These are phyloP conservation scores for Oryza glaberrima DNA, from an alignment of 176 grass and related monocot species.

Conservation along the genomic window DNA sequence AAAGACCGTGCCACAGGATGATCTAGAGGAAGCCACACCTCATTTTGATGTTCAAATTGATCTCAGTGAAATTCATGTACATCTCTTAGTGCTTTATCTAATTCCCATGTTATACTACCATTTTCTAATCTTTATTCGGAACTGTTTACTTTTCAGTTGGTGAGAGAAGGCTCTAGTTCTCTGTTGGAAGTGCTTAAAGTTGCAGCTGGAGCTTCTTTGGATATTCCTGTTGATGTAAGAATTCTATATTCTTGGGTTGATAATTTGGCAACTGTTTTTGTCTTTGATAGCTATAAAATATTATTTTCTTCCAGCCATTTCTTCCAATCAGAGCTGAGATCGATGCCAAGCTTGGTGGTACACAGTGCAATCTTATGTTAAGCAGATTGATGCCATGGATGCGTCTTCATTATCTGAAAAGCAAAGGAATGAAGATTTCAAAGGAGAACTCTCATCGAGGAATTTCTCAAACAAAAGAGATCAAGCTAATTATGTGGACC, in stretches of 20 bases:
- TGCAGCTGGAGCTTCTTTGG: slow-evolving; percentile 66
- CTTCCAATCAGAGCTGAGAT: slow-evolving; percentile 93
- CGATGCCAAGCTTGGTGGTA: slow-evolving; percentile 95
- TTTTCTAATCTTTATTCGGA: slow-evolving; percentile 32
- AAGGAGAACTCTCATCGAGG: slow-evolving; percentile 55
- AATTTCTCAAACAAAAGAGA: slow-evolving; percentile 60
- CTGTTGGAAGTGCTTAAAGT: slow-evolving; percentile 98
- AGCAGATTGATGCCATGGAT: slow-evolving; percentile 91
- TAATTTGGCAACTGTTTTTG: slow-evolving; percentile 25
- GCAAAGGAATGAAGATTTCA: slow-evolving; percentile 62
- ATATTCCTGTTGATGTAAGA: slow-evolving; percentile 90
- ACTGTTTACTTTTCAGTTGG: slow-evolving; percentile 66
- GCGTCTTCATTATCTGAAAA: slow-evolving; percentile 63
- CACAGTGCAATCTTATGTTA: slow-evolving; percentile 89
- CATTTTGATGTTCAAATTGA: slow-evolving; percentile 97
- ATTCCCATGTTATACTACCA: slow-evolving; percentile 29
- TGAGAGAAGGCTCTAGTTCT: slow-evolving; percentile 77
- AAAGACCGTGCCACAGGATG: slow-evolving; percentile 71
- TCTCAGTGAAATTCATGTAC: slow-evolving; percentile 98
- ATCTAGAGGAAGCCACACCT: slow-evolving; percentile 70
- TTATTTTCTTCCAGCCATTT: slow-evolving; percentile 64
- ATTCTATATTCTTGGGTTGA: slow-evolving; percentile 30
- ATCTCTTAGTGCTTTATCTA: slow-evolving; percentile 35
- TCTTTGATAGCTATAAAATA: slow-evolving; percentile 39
- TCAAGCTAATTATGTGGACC: slow-evolving; percentile 89